Evolutionary conservation across 306 rosid species (phyloP).

Genomic region (Erythrophleum fordii): DNA sequence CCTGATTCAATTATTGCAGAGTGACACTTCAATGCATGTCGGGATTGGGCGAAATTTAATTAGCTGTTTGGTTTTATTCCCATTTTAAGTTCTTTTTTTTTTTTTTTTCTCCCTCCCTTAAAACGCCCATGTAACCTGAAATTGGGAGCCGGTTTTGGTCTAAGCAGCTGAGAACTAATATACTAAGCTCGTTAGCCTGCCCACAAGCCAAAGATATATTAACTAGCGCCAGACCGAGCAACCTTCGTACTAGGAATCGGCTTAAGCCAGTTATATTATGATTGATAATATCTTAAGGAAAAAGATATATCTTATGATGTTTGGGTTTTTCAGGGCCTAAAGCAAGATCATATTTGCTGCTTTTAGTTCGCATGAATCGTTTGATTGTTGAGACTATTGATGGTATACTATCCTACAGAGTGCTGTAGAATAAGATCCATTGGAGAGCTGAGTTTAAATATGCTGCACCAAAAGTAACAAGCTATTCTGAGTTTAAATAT

Average conservation of each 20-base stretch:
- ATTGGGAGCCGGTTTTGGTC: conserved; percentile 1
- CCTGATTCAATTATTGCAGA: conserved; percentile 14
- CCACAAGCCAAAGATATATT: background rate
- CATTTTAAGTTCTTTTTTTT: background rate
- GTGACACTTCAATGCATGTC: background rate
- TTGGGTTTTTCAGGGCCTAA: conserved; percentile 49
- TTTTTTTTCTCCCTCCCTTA: too few species aligned
- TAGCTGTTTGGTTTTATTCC: conserved; percentile 27
- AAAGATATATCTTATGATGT: conserved; percentile 6
- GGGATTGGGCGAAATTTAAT: background rate
- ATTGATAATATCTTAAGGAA: background rate
- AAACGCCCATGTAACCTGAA: background rate
- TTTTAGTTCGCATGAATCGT: conserved; percentile 56
- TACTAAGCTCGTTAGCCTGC: background rate
- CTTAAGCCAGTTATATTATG: background rate
- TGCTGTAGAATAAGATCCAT: conserved; percentile 38
- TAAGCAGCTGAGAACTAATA: background rate
- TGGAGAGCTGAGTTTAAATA: conserved; percentile 14
- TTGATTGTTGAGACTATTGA: conserved; percentile 52
- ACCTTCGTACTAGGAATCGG: background rate
- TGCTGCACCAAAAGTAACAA: background rate
- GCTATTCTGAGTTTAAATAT: background rate
- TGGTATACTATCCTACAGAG: conserved; percentile 50
- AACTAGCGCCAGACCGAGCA: background rate
- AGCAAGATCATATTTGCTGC: conserved; percentile 57